Conservation (phyloP, 768 basidiomycete species). For the Hericium erinaceus region DNA sequence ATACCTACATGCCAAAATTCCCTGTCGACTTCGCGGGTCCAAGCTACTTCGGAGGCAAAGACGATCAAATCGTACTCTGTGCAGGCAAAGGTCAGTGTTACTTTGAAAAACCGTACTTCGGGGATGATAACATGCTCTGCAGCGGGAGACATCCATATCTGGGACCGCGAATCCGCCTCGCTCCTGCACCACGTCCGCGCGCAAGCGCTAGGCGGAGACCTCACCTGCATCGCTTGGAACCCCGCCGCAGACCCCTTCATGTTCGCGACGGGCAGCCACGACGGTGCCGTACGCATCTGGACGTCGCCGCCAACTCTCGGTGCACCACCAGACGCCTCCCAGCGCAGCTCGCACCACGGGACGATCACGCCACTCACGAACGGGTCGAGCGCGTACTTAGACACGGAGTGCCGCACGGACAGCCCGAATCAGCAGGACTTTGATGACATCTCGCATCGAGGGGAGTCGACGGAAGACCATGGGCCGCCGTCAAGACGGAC, state of each 20-base stretch:
- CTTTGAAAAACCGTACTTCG: background rate
- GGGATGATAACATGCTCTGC: slow-evolving; percentile 2
- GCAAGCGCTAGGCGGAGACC: slow-evolving; percentile 48
- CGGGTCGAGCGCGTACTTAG: slow-evolving; percentile 7
- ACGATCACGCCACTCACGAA: slow-evolving; percentile 9
- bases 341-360: slow-evolving; percentile 1
- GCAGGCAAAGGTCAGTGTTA: slow-evolving; percentile 54
- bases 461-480: slow-evolving; percentile 2
- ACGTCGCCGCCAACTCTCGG: slow-evolving; percentile 29
- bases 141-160: slow-evolving; percentile 81
- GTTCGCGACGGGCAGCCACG: slow-evolving; percentile 68
- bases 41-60: slow-evolving; percentile 75
- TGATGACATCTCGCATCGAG: slow-evolving; percentile 1
- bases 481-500: slow-evolving; percentile 2
- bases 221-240: slow-evolving; percentile 81
- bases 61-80: slow-evolving; percentile 71
- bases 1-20: slow-evolving; percentile 65
- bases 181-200: slow-evolving; percentile 63
- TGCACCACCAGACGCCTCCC: background rate
- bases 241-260: slow-evolving; percentile 56
- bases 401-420: slow-evolving; percentile 4
- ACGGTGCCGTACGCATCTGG: slow-evolving; percentile 71
- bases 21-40: slow-evolving; percentile 69
- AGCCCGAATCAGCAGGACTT: slow-evolving; percentile 3
- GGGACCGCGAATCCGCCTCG: slow-evolving; percentile 74